A percentile compares a stretch with the other conserved stretches of the same genome.
phyloP scores from a whole-genome alignment of 352 stramenopile genomes.

The Pythium plurisporium region DNA sequence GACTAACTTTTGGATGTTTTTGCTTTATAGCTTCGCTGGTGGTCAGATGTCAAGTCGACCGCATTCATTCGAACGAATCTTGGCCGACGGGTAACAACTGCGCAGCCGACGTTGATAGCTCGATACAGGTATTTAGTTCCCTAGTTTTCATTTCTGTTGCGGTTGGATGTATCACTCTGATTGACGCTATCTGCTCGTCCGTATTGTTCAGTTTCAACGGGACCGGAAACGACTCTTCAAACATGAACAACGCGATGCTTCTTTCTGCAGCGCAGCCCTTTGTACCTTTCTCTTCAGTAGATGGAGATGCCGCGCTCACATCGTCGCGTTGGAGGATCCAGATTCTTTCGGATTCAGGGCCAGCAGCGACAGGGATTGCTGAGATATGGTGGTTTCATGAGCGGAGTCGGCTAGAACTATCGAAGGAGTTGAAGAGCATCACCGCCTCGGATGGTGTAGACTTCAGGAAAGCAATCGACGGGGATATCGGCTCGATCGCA shows the following conservation, averaged over 20 bases:
- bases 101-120: neutral
- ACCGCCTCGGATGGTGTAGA: slow-evolving; percentile 21
- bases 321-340: slow-evolving; percentile 21
- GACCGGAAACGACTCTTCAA: neutral
- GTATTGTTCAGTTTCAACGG: slow-evolving; percentile 14
- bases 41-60: slow-evolving; percentile 21
- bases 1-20: no score
- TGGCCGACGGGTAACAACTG: neutral
- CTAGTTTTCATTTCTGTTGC: neutral
- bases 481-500: slow-evolving; percentile 16
- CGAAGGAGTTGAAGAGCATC: slow-evolving; percentile 19
- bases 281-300: neutral
- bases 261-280: neutral
- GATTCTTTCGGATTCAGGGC: slow-evolving; percentile 21
- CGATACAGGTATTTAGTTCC: slow-evolving; percentile 17
- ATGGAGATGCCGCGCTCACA: neutral
- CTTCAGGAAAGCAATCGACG: slow-evolving; percentile 22
- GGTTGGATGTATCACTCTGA: no score
- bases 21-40: slow-evolving; percentile 26
- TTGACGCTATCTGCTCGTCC: neutral
- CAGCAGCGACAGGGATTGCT: slow-evolving; percentile 8
- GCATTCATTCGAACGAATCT: slow-evolving; percentile 22
- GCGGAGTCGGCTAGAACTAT: slow-evolving; percentile 6
- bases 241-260: neutral
- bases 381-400: slow-evolving; percentile 28